Evolutionary conservation across 208 protist genomes (phyloP).

Genomic region (Trypanosoma platydactyli): DNA sequence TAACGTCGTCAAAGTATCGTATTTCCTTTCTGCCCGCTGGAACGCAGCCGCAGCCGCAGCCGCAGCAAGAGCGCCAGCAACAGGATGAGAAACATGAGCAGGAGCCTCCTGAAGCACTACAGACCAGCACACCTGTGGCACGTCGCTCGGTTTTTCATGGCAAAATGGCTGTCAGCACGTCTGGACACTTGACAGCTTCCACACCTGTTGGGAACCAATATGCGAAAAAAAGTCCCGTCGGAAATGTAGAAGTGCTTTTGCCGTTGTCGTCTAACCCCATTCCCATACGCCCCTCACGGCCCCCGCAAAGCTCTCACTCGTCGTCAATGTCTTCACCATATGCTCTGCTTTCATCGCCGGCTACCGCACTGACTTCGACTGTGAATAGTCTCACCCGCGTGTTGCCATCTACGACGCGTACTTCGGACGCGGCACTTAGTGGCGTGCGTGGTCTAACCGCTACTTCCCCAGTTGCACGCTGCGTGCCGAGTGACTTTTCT

Average conservation of each 20-base stretch:
- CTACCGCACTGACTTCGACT: background rate
- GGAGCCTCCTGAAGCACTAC: background rate
- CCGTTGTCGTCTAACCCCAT: slow-evolving; percentile 19
- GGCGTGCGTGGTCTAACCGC: background rate
- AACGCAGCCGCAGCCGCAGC: background rate
- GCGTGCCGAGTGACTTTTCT: background rate
- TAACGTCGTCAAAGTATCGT: slow-evolving; percentile 42
- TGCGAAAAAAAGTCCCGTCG: background rate
- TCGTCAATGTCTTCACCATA: slow-evolving; percentile 11
- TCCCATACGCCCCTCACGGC: slow-evolving; percentile 6
- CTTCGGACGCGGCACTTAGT: background rate
- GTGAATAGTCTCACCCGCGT: slow-evolving; percentile 7
- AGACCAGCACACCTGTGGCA: background rate
- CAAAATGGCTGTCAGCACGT: too few species aligned
- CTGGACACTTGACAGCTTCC: too few species aligned
- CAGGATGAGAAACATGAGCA: background rate
- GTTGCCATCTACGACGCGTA: background rate
- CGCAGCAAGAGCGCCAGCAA: slow-evolving; percentile 6
- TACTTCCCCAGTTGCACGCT: background rate
- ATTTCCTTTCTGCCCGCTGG: slow-evolving; percentile 18
- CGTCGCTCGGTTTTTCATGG: too few species aligned
- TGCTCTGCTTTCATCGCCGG: slow-evolving; percentile 3
- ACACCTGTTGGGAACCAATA: too few species aligned
- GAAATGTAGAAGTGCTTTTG: background rate
- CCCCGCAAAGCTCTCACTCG: slow-evolving; percentile 7